Conservation (phyloP, 257 asterid species). For the Jaltomata sinuosa region DNA sequence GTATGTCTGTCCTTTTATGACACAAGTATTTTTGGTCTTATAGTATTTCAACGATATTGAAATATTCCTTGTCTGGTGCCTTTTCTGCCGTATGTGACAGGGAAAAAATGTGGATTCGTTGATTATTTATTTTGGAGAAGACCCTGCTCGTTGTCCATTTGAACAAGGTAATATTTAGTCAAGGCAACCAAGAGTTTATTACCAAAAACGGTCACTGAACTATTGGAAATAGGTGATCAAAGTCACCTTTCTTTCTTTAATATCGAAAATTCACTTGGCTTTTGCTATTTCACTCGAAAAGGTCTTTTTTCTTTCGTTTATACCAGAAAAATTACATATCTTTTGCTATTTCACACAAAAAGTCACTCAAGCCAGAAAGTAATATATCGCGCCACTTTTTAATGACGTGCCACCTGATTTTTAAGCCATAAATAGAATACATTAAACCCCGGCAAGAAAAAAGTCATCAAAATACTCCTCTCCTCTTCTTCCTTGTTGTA, state of each 20-base stretch:
- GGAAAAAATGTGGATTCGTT: constrained; percentile 57
- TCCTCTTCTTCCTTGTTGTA: not conserved
- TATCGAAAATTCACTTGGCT: not conserved
- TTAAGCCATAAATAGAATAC: too few species aligned
- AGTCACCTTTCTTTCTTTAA: not conserved
- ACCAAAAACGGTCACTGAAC: not conserved
- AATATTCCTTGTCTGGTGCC: not conserved
- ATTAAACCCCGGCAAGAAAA: too few species aligned
- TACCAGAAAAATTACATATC: too few species aligned
- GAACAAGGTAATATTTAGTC: constrained; percentile 47
- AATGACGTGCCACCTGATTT: too few species aligned
- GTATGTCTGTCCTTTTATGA: constrained; percentile 22
- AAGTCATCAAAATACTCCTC: too few species aligned
- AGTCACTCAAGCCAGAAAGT: too few species aligned
- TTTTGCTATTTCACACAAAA: too few species aligned
- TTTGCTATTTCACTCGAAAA: not conserved
- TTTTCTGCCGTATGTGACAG: constrained; percentile 12
- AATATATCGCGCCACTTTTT: too few species aligned
- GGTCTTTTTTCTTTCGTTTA: too few species aligned
- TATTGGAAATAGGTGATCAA: not conserved
- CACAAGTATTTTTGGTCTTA: not conserved
- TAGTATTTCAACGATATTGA: not conserved
- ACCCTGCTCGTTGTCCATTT: constrained; percentile 65
- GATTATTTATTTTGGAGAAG: constrained; percentile 61
- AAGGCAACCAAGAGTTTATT: not conserved